phyloP scores from a whole-genome alignment of 106 monocot species.

The Posidonia australis region DNA sequence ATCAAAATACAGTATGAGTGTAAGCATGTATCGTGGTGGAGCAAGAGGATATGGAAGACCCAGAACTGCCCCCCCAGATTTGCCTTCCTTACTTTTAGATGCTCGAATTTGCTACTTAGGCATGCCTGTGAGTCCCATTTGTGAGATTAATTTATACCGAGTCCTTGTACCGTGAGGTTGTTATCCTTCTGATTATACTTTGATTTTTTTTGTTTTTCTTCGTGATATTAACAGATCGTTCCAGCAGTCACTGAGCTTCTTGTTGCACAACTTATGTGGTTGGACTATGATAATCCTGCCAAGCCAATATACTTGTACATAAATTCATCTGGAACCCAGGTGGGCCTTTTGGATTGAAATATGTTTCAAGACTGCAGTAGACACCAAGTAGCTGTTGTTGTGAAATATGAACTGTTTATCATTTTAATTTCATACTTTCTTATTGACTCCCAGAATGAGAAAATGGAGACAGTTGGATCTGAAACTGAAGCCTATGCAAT shows the following conservation, averaged over 20 bases:
- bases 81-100: constrained; percentile 89
- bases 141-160: not conserved
- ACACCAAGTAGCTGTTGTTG: no score
- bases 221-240: constrained; percentile 46
- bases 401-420: not conserved
- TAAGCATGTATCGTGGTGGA: constrained; percentile 86
- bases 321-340: constrained; percentile 86
- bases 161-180: not conserved
- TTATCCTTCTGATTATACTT: not conserved
- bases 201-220: constrained; percentile 1
- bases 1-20: constrained; percentile 78
- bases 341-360: constrained; percentile 12
- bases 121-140: constrained; percentile 65
- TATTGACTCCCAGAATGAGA: constrained; percentile 55
- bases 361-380: not conserved
- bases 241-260: constrained; percentile 89
- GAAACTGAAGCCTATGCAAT: constrained; percentile 95
- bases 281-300: constrained; percentile 74
- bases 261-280: constrained; percentile 84
- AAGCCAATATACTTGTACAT: constrained; percentile 94
- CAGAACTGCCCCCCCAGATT: constrained; percentile 80
- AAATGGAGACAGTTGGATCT: constrained; percentile 69
- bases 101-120: constrained; percentile 81
- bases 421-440: not conserved
- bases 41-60: constrained; percentile 71